A percentile compares a stretch with the other conserved stretches of the same genome.
Conservation (phyloP, 2,329 filamentous ascomycete species). For the Helminthosporium solani region DNA sequence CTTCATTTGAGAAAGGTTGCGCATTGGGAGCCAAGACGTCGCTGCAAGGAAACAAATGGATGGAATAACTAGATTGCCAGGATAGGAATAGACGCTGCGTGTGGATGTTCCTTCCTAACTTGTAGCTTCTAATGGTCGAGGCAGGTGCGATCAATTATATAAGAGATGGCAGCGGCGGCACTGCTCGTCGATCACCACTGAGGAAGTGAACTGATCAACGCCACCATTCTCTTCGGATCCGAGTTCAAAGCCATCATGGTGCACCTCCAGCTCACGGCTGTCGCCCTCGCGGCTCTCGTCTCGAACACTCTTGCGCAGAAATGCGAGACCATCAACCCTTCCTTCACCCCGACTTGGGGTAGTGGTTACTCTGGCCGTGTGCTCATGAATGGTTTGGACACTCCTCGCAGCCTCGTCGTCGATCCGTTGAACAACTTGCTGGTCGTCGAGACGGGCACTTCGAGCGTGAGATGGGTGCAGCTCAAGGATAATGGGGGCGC, state of each 20-base stretch:
- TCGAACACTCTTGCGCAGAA: slow-evolving; percentile 11
- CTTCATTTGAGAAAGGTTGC: not conserved
- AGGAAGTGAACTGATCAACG: not conserved
- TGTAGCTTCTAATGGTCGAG: not conserved
- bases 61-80: not conserved
- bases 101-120: not conserved
- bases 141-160: not conserved
- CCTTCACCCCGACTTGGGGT: slow-evolving; percentile 17
- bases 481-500: slow-evolving; percentile 23
- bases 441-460: slow-evolving; percentile 16
- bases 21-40: not conserved
- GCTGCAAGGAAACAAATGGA: not conserved
- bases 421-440: slow-evolving; percentile 21
- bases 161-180: not conserved
- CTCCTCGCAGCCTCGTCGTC: slow-evolving; percentile 21
- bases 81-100: not conserved
- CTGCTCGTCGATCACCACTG: no score
- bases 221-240: not conserved
- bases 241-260: not conserved
- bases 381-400: slow-evolving; percentile 19
- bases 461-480: slow-evolving; percentile 21
- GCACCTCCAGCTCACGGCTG: not conserved
- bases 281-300: slow-evolving; percentile 4
- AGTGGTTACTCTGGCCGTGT: slow-evolving; percentile 23
- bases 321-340: slow-evolving; percentile 21